phyloP scores from a whole-genome alignment of 106 monocot genomes.

The Acorus calamus region DNA sequence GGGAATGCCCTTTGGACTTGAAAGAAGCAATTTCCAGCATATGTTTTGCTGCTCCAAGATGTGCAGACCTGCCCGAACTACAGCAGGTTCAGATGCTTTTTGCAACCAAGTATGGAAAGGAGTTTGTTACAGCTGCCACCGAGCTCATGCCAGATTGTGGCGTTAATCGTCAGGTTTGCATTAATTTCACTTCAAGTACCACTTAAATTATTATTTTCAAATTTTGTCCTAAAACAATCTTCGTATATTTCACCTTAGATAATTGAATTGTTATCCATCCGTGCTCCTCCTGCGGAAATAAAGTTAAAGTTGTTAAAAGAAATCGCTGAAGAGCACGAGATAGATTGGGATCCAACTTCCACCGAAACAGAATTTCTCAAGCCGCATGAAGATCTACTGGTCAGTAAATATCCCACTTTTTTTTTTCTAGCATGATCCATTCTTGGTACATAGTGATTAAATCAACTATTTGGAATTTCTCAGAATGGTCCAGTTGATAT shows the following conservation, averaged over 20 bases:
- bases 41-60: slow-evolving; percentile 97
- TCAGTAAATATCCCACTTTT: slow-evolving; percentile 13
- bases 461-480: slow-evolving; percentile 2
- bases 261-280: slow-evolving; percentile 80
- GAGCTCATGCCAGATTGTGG: slow-evolving; percentile 91
- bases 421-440: neutral
- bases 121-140: slow-evolving; percentile 75
- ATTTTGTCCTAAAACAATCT: too few relatives aligned
- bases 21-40: slow-evolving; percentile 99
- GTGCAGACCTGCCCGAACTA: slow-evolving; percentile 90
- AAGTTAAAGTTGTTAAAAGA: slow-evolving; percentile 92
- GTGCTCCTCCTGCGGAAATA: slow-evolving; percentile 67
- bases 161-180: slow-evolving; percentile 91
- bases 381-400: slow-evolving; percentile 95
- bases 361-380: slow-evolving; percentile 66
- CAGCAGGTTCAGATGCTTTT: slow-evolving; percentile 89
- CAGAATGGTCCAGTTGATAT: slow-evolving; percentile 82
- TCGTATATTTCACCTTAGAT: slow-evolving; percentile 21
- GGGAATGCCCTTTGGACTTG: slow-evolving; percentile 95
- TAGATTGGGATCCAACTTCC: slow-evolving; percentile 85
- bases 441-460: neutral
- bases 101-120: slow-evolving; percentile 82
- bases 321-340: slow-evolving; percentile 90
- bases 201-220: too few relatives aligned
- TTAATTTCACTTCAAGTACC: neutral